phyloP scores from a whole-genome alignment of 352 stramenopile species.

The Peronosclerospora sorghi region DNA sequence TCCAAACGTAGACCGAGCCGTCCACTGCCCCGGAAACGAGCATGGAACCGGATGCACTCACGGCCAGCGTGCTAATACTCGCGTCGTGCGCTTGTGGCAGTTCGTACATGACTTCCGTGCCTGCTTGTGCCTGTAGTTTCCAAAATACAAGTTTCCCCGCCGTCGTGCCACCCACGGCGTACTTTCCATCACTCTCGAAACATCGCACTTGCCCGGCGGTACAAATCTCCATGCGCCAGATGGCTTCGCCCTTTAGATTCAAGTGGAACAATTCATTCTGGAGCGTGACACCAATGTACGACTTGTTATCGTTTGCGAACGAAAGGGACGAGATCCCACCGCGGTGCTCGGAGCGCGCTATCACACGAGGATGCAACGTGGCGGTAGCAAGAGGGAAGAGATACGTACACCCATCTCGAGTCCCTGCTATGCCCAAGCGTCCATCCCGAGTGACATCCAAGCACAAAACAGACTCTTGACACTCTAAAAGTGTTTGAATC shows the following conservation, averaged over 20 bases:
- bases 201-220: slow-evolving; percentile 45
- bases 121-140: slow-evolving; percentile 35
- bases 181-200: slow-evolving; percentile 65
- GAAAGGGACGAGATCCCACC: slow-evolving; percentile 41
- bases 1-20: slow-evolving; percentile 55
- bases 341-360: slow-evolving; percentile 21
- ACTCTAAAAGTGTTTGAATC: slow-evolving; percentile 47
- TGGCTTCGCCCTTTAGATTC: slow-evolving; percentile 32
- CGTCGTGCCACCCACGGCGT: slow-evolving; percentile 54
- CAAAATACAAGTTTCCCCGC: slow-evolving; percentile 56
- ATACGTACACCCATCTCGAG: slow-evolving; percentile 46
- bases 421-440: slow-evolving; percentile 33
- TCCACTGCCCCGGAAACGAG: slow-evolving; percentile 52
- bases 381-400: slow-evolving; percentile 29
- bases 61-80: slow-evolving; percentile 48
- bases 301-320: slow-evolving; percentile 38
- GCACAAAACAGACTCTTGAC: slow-evolving; percentile 53
- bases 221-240: slow-evolving; percentile 40
- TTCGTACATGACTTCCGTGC: slow-evolving; percentile 42
- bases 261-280: slow-evolving; percentile 57
- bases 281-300: slow-evolving; percentile 60
- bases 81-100: slow-evolving; percentile 49
- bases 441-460: slow-evolving; percentile 54
- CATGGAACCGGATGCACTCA: slow-evolving; percentile 38
- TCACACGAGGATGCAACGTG: slow-evolving; percentile 19